Base-by-base conservation (phyloP, 2,329 filamentous ascomycete genomes). In the Arachnomyces sp. region DNA sequence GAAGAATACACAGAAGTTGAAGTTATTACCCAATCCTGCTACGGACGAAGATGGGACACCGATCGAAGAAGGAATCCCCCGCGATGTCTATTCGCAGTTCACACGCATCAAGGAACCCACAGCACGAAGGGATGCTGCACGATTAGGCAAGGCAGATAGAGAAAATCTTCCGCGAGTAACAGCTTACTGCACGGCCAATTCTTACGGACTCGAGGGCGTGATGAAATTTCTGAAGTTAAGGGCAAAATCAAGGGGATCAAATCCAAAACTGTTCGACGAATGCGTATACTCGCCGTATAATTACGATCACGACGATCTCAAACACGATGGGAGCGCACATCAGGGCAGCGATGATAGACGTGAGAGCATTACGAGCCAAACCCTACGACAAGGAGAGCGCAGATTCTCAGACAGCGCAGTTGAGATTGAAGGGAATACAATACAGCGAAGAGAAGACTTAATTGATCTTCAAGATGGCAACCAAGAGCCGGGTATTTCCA, bases 61-160 rank as follows among this genome's bases (percentile, higher is more conserved):
- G 13, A 51, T 72, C 49, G 89, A 96, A 46, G 90, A 95, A 55
- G 90, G 95, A 63, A 92, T 86, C 55, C 88, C 89, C 7, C 75
- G 89, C 48, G 92, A 98, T 60, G 92, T 98, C 25, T 98, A 98
- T 67, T 90, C 89, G 17, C 92, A 98, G 62, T 96, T 95, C 61
- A 95, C 90, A 7, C 78, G 92, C 33, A 98, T 98, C 66, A 96
- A 96, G 62, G 92, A 98, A 57, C 89, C 90, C 1, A 95, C 84
- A 1, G 92, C 92, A 7, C 74, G 92, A 46, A 78, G 92, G 54
- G 90, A 96, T 71, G 92, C 92, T 12, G 92, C 92, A 18, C 74
- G 89, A 41, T 66, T 98, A 31, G 92, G 92, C 29, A 98, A 96
- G 63, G 89, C 90, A 30, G 92, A 98, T 61, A 77, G 92, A 42